Evolutionary conservation across 176 grass and related monocot genomes (phyloP).

Genomic region (Chloris gayana): DNA sequence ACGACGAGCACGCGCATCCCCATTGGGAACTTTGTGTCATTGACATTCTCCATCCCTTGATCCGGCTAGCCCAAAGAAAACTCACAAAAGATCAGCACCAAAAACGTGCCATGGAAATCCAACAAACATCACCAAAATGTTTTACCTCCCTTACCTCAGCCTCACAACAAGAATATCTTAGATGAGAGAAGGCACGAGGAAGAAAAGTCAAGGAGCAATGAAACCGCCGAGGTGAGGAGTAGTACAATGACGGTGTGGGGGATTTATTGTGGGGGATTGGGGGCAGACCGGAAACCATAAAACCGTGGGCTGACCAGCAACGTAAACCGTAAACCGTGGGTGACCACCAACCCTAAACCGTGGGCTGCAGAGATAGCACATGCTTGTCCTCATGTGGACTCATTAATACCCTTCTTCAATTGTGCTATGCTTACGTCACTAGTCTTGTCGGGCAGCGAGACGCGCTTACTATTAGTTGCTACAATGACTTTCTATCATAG

Average conservation of each 20-base stretch:
- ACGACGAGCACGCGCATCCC: conserved; percentile 72
- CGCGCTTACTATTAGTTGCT: too few species aligned
- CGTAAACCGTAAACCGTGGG: too few species aligned
- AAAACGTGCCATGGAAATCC: background rate
- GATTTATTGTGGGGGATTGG: background rate
- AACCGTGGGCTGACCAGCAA: too few species aligned
- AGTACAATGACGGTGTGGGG: background rate
- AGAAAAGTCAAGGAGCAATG: background rate
- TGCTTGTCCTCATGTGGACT: background rate
- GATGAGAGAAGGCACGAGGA: background rate
- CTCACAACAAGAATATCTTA: background rate
- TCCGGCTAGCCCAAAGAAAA: background rate
- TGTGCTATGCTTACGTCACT: background rate
- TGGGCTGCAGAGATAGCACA: background rate
- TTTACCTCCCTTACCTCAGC: background rate
- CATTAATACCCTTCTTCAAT: background rate
- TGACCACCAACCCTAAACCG: too few species aligned
- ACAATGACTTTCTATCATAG: too few species aligned
- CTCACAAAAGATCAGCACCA: background rate
- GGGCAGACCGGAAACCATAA: background rate
- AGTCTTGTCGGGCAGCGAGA: too few species aligned
- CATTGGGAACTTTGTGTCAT: conserved; percentile 45
- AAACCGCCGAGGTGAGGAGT: background rate
- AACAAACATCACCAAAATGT: background rate
- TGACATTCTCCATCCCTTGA: background rate